Percentiles rank a stretch among this genome's conserved stretches.
Evolutionary conservation across 495 filamentous ascomycete genomes (phyloP).

Genomic region (Halenospora varia): DNA sequence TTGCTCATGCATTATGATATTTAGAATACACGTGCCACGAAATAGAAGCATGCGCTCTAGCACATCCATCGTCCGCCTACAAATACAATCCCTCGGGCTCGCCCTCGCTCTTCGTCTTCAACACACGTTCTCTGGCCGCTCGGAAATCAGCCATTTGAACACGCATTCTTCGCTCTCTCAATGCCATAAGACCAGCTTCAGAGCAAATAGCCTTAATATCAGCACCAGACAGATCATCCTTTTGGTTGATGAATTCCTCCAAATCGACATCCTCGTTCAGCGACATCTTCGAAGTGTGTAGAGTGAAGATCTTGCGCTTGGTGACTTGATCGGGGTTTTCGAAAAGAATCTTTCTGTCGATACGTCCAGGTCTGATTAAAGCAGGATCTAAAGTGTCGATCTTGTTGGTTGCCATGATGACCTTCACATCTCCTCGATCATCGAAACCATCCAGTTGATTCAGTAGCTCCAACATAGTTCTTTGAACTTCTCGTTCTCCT

Average conservation of each 20-base stretch:
- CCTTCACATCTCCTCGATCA: slow-evolving; percentile 98
- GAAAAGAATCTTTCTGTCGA: slow-evolving; percentile 98
- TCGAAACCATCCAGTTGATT: slow-evolving; percentile 99
- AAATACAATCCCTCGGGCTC: slow-evolving; percentile 98
- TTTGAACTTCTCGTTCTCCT: slow-evolving; percentile 94
- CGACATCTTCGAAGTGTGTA: slow-evolving; percentile 99
- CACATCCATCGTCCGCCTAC: slow-evolving; percentile 45
- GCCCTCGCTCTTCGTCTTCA: slow-evolving; percentile 98
- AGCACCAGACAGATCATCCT: slow-evolving; percentile 95
- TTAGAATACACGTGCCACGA: slow-evolving; percentile 24
- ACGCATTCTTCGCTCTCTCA: slow-evolving; percentile 94
- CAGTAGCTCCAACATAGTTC: slow-evolving; percentile 97
- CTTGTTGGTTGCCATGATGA: slow-evolving; percentile 99
- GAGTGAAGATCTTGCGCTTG: slow-evolving; percentile 98
- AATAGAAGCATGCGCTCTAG: slow-evolving; percentile 18
- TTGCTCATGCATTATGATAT: slow-evolving; percentile 8
- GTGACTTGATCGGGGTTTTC: slow-evolving; percentile 99
- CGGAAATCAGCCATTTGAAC: slow-evolving; percentile 99
- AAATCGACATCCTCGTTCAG: slow-evolving; percentile 92
- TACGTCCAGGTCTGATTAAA: slow-evolving; percentile 94
- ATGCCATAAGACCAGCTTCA: slow-evolving; percentile 91
- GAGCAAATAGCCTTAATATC: slow-evolving; percentile 99
- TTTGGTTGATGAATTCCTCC: slow-evolving; percentile 97
- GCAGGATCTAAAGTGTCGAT: slow-evolving; percentile 97
- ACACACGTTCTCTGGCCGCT: slow-evolving; percentile 83